These are phyloP conservation scores for Pseudocercospora pini-densiflorae DNA, from an alignment of 2,329 filamentous ascomycete species.

Conservation along the genomic window DNA sequence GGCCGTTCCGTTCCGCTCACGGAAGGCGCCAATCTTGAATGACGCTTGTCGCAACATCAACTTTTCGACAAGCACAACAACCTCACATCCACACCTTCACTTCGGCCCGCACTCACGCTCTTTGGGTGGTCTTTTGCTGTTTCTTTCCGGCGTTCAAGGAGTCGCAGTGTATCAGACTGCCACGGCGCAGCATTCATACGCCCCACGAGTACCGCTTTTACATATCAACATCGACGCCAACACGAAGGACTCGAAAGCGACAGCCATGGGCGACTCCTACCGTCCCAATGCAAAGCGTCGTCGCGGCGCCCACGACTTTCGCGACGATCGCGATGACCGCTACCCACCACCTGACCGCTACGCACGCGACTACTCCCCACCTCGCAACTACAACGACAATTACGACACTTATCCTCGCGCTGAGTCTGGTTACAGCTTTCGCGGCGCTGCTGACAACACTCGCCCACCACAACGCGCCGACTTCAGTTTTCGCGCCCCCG, in stretches of 20 bases:
- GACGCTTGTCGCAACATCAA: neutral
- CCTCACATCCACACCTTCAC: neutral
- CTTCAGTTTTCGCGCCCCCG: slow-evolving; percentile 33
- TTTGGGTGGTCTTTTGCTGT: neutral
- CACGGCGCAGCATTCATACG: neutral
- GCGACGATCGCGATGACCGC: slow-evolving; percentile 10
- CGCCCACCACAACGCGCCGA: slow-evolving; percentile 24
- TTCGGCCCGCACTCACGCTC: neutral
- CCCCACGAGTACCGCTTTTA: neutral
- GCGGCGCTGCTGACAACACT: slow-evolving; percentile 29
- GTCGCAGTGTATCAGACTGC: neutral
- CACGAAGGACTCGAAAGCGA: neutral
- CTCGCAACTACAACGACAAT: slow-evolving; percentile 8
- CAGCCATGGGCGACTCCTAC: slow-evolving; percentile 22
- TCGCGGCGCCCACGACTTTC: neutral
- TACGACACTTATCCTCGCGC: neutral
- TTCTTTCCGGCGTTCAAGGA: neutral
- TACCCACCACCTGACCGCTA: slow-evolving; percentile 9
- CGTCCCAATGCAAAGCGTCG: slow-evolving; percentile 5
- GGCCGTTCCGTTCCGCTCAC: neutral
- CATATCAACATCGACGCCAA: neutral
- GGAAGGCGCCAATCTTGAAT: neutral
- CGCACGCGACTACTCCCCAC: slow-evolving; percentile 6
- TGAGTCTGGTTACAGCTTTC: slow-evolving; percentile 31
- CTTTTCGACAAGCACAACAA: neutral